Evolutionary conservation across 768 basidiomycete species (phyloP), one percentile per base, ranked within the genome.

Genomic region (Amanita subjunquillea): DNA sequence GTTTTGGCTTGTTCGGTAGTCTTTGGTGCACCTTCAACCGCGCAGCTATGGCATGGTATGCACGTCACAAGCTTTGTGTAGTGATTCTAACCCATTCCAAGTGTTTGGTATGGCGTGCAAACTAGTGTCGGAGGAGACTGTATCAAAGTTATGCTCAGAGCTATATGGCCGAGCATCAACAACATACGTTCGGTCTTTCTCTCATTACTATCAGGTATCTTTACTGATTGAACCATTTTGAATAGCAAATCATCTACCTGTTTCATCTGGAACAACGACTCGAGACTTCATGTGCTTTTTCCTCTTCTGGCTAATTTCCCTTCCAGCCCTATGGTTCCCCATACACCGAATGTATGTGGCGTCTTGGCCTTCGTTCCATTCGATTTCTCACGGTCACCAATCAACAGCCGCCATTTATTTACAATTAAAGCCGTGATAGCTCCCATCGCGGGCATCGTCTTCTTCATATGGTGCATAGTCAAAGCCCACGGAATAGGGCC

Each of bases 271-370:
- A 40, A 90, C 80, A 29, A 85, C 73, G 53, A 83, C 83, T 15
- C 76, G 77, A 50, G 80, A 87, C 67, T 87, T 84, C 59, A 69
- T 88, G 70, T 80, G 80, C 58, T 92, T 92, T 77, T 84, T 92
- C 74, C 72, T 92, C 54, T 93, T 91, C 73, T 91, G 87, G 83
- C 68, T 90, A 27, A 74, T 88, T 39, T 85, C 82, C 34, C 76
- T 91, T 32, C 87, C 86, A 6, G 80, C 82, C 15, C 82, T 90
- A 58, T 89, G 84, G 84, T 83, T 88, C 58, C 87, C 86, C 10
- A 80, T 90, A 45, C 87, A 91, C 70, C 76, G 83, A 60, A 85
- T 88, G 83, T 84, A 64, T 53, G 79, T 67, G n/a, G 3, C n/a
- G 12, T 3, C 32, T 9, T 6, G n/a, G 5, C 38, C 6, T 17